A percentile compares a stretch with the other conserved stretches of the same genome.
phyloP scores from a whole-genome alignment of 2,329 filamentous ascomycete genomes.

The Teratosphaeria zuluensis region DNA sequence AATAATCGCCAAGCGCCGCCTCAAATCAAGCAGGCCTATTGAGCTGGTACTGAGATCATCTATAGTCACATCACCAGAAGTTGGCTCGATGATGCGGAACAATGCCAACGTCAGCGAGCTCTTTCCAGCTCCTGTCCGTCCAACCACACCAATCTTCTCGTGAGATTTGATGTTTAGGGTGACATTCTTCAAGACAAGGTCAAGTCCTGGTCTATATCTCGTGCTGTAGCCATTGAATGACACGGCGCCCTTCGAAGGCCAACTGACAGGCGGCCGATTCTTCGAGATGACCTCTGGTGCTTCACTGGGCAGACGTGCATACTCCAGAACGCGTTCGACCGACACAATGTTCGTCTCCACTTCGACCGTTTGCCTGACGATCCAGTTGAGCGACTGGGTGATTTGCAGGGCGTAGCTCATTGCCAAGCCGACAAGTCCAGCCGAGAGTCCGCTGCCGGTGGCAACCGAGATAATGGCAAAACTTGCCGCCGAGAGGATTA shows the following conservation, averaged over 20 bases:
- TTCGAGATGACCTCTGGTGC: conserved; percentile 88
- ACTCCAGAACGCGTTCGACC: conserved; percentile 94
- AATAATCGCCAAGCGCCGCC: conserved; percentile 86
- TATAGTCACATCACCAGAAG: conserved; percentile 74
- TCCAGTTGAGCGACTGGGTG: conserved; percentile 96
- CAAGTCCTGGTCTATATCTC: conserved; percentile 78
- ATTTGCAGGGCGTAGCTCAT: conserved; percentile 98
- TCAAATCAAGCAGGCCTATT: conserved; percentile 82
- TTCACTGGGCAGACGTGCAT: conserved; percentile 82
- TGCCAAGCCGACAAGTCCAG: conserved; percentile 76
- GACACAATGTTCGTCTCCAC: conserved; percentile 99
- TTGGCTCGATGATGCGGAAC: conserved; percentile 91
- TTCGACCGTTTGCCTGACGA: conserved; percentile 94
- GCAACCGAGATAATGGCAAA: conserved; percentile 75
- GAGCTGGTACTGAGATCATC: conserved; percentile 80
- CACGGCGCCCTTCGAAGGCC: conserved; percentile 82
- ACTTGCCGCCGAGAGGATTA: conserved; percentile 78
- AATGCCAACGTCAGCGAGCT: conserved; percentile 84
- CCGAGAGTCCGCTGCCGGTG: conserved; percentile 51
- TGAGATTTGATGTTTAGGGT: conserved; percentile 86
- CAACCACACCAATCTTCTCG: conserved; percentile 97
- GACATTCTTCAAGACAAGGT: conserved; percentile 88
- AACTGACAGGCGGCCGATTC: conserved; percentile 76
- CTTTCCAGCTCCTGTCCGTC: conserved; percentile 91
- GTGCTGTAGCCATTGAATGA: conserved; percentile 92